Percentiles rank a stretch among this genome's conserved stretches.
Conservation (phyloP, 805 yeast genomes). For the Lachancea kluyveri region DNA sequence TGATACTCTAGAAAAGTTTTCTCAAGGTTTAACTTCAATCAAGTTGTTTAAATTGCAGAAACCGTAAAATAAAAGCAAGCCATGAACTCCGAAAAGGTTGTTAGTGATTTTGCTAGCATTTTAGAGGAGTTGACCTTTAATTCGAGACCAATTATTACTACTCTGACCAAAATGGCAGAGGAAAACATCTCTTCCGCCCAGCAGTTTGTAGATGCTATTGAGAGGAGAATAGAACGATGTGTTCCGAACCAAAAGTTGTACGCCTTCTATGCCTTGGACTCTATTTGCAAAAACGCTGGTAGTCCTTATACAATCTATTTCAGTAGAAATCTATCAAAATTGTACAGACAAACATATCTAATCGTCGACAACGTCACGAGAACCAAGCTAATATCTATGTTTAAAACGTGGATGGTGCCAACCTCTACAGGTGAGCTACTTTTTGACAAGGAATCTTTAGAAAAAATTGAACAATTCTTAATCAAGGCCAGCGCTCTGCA, state of each 20-base stretch:
- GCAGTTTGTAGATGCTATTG: constrained; percentile 70
- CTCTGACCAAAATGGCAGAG: constrained; percentile 76
- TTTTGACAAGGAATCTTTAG: constrained; percentile 65
- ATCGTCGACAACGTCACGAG: constrained; percentile 72
- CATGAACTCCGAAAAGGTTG: constrained; percentile 5
- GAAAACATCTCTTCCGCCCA: constrained; percentile 76
- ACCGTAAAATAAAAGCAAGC: too few relatives aligned
- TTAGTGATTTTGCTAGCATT: constrained; percentile 46
- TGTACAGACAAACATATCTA: constrained; percentile 74
- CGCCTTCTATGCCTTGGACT: constrained; percentile 79
- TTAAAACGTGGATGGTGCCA: constrained; percentile 81
- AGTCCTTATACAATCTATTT: constrained; percentile 81
- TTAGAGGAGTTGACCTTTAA: constrained; percentile 77
- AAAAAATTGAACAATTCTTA: constrained; percentile 68
- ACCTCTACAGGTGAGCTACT: constrained; percentile 46
- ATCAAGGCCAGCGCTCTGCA: constrained; percentile 48
- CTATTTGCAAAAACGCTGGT: constrained; percentile 87
- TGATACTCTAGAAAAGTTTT: too few relatives aligned
- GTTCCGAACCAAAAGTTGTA: constrained; percentile 81
- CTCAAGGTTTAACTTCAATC: too few relatives aligned
- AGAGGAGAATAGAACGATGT: constrained; percentile 65
- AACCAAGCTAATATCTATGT: constrained; percentile 65
- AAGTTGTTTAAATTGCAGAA: too few relatives aligned
- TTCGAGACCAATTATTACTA: constrained; percentile 84
- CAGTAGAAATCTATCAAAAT: constrained; percentile 53